phyloP scores from a whole-genome alignment of 108 stramenopile species.

The Cyclotella distinguenda region DNA sequence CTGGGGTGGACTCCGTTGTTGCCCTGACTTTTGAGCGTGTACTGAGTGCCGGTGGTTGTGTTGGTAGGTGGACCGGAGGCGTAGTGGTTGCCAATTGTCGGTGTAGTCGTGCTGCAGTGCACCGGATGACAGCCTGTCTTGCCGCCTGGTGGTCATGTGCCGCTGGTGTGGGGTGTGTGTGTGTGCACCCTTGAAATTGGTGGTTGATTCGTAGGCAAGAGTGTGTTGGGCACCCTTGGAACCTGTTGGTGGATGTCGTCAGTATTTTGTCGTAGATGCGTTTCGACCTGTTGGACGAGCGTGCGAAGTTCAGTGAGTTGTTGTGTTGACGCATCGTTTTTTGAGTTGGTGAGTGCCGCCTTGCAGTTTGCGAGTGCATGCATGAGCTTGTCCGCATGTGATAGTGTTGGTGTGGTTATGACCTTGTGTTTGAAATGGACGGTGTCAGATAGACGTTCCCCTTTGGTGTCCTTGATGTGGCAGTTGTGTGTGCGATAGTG shows the following conservation, averaged over 20 bases:
- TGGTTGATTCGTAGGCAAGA: not conserved
- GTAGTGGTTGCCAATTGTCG: too few species aligned
- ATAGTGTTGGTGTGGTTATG: constrained; percentile 16
- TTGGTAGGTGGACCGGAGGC: too few species aligned
- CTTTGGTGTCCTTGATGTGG: not conserved
- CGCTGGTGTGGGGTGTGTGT: too few species aligned
- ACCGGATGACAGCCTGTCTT: too few species aligned
- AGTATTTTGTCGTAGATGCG: too few species aligned
- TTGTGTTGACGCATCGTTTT: not conserved
- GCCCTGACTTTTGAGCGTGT: too few species aligned
- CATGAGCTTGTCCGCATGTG: constrained; percentile 18
- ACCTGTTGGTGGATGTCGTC: not conserved
- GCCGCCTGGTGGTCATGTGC: too few species aligned
- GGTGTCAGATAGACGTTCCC: not conserved
- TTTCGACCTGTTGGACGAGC: too few species aligned
- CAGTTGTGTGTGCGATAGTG: constrained; percentile 3
- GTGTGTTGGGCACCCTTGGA: not conserved
- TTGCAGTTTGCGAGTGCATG: constrained; percentile 5
- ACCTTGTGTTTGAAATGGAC: constrained; percentile 17
- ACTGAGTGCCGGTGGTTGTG: too few species aligned
- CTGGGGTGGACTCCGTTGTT: too few species aligned
- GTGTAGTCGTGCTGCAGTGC: too few species aligned
- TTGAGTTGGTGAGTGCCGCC: not conserved
- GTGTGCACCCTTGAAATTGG: not conserved
- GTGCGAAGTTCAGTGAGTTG: not conserved